Evolutionary conservation across 1,139 yeast genomes (phyloP).

Genomic region (Candida sojae): DNA sequence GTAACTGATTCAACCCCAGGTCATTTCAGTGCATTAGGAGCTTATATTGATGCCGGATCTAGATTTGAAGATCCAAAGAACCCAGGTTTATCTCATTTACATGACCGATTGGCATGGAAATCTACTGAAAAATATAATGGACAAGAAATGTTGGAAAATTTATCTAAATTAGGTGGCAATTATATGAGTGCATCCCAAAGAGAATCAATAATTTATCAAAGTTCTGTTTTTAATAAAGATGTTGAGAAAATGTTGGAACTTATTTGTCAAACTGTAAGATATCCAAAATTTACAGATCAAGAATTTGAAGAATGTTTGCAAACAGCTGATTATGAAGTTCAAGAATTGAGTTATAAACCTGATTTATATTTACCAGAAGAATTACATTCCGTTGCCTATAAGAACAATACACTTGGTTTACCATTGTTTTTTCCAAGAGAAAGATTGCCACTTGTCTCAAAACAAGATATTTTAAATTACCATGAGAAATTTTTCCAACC

Average conservation of each 20-base stretch:
- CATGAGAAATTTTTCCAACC: constrained; percentile 75
- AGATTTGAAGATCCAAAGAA: constrained; percentile 63
- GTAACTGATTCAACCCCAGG: constrained; percentile 89
- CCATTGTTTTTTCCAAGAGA: constrained; percentile 85
- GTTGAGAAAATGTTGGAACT: constrained; percentile 80
- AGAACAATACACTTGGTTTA: constrained; percentile 73
- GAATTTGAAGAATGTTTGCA: constrained; percentile 75
- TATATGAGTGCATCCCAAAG: constrained; percentile 93
- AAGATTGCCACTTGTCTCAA: constrained; percentile 55
- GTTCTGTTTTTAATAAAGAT: constrained; percentile 87
- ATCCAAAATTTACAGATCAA: constrained; percentile 65
- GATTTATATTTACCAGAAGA: constrained; percentile 86
- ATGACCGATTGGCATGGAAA: constrained; percentile 87
- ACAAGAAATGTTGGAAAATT: constrained; percentile 68
- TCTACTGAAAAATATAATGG: constrained; percentile 68
- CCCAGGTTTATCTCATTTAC: constrained; percentile 77
- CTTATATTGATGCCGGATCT: constrained; percentile 89
- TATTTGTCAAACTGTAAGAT: constrained; percentile 76
- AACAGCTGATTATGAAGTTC: constrained; percentile 80
- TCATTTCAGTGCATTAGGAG: constrained; percentile 88
- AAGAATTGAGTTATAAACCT: constrained; percentile 81
- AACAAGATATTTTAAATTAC: constrained; percentile 58
- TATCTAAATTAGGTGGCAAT: constrained; percentile 88
- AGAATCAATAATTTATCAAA: constrained; percentile 91
- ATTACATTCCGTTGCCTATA: constrained; percentile 79